Percentiles rank a stretch among this genome's conserved stretches.
Evolutionary conservation across 805 yeast genomes (phyloP).

Genomic region (Suhomyces pyralidae): DNA sequence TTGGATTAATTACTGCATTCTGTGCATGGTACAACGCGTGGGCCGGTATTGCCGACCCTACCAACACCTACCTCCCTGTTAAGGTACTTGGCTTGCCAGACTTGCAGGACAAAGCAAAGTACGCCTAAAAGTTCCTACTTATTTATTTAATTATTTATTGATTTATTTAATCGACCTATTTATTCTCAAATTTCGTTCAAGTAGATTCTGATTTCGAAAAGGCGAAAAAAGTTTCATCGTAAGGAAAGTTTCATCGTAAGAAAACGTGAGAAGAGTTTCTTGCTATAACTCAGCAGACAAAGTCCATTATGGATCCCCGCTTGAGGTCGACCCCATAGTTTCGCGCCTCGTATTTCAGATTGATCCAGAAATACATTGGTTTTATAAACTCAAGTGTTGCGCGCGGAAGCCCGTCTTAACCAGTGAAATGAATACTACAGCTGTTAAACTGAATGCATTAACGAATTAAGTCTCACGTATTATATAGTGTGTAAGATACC

Average conservation of each 20-base stretch:
- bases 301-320: not conserved
- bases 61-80: slow-evolving; percentile 57
- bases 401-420: not conserved
- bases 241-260: too few species aligned
- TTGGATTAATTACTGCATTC: slow-evolving; percentile 41
- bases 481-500: not conserved
- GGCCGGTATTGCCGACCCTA: slow-evolving; percentile 52
- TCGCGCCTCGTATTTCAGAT: not conserved
- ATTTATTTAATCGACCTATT: not conserved
- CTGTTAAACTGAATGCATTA: not conserved
- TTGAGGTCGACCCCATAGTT: not conserved
- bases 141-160: not conserved
- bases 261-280: not conserved
- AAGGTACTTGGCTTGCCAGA: slow-evolving; percentile 53
- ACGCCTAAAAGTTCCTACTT: not conserved
- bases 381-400: too few species aligned
- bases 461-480: not conserved
- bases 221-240: too few species aligned
- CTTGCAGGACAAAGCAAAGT: slow-evolving; percentile 11
- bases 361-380: too few species aligned
- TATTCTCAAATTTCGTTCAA: not conserved
- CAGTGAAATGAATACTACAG: not conserved
- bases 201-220: too few species aligned
- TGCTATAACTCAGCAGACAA: too few species aligned
- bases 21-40: slow-evolving; percentile 46